Percentiles rank a stretch among this genome's conserved stretches.
Conservation (phyloP, 345 rosid species). For the Syzygium jambos region DNA sequence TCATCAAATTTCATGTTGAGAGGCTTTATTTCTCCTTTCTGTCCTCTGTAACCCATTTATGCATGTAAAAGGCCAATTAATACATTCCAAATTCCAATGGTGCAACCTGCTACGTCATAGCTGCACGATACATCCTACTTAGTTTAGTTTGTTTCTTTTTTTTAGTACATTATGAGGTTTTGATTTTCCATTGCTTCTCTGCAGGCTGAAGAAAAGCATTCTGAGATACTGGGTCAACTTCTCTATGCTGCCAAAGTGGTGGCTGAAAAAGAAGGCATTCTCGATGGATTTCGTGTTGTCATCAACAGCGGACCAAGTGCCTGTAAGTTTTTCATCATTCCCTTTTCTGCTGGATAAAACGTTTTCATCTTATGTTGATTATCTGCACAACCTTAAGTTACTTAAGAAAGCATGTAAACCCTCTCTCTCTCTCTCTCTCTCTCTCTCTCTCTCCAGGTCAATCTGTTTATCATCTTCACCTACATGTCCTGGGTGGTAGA, state of each 20-base stretch:
- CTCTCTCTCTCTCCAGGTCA: slow-evolving; percentile 45
- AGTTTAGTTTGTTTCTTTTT: neutral
- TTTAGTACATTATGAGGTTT: neutral
- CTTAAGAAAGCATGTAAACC: neutral
- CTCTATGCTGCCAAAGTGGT: slow-evolving; percentile 70
- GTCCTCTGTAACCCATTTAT: neutral
- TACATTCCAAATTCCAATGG: neutral
- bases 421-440: neutral
- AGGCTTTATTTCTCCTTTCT: neutral
- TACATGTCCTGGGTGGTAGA: slow-evolving; percentile 83
- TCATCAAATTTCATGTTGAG: neutral
- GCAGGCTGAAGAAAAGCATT: slow-evolving; percentile 78
- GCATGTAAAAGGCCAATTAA: neutral
- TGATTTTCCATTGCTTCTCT: neutral
- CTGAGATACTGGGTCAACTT: slow-evolving; percentile 68
- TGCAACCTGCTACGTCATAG: neutral
- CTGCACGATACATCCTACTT: neutral
- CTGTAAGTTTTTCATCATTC: slow-evolving; percentile 39
- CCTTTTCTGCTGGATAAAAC: neutral
- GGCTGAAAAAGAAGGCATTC: slow-evolving; percentile 90
- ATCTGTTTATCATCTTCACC: slow-evolving; percentile 91
- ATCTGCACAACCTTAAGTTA: neutral
- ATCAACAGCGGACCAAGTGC: slow-evolving; percentile 79
- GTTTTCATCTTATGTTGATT: neutral
- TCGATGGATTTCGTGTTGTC: slow-evolving; percentile 84